phyloP scores from a whole-genome alignment of 2,329 filamentous ascomycete genomes.

The Colletotrichum tanaceti region DNA sequence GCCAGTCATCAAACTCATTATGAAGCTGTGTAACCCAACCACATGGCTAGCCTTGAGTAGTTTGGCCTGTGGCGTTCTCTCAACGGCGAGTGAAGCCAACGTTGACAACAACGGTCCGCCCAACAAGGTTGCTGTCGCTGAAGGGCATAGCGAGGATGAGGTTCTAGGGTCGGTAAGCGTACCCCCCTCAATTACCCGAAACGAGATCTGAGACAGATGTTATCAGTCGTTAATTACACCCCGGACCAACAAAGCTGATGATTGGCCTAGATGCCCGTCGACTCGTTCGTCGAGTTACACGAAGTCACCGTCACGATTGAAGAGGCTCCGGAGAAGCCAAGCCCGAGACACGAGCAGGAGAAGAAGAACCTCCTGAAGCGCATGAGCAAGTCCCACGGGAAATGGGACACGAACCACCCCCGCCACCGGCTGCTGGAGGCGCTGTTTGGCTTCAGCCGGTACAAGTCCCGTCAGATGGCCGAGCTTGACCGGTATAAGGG shows the following conservation, averaged over 20 bases:
- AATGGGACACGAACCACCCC: slow-evolving; percentile 52
- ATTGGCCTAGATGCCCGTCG: slow-evolving; percentile 18
- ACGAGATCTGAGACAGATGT: background rate
- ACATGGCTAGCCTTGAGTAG: background rate
- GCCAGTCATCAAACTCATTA: background rate
- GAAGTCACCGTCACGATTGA: slow-evolving; percentile 46
- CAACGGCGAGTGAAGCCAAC: background rate
- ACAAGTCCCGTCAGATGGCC: slow-evolving; percentile 49
- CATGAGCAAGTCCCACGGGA: slow-evolving; percentile 47
- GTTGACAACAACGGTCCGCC: too few relatives aligned
- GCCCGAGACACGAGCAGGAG: slow-evolving; percentile 47
- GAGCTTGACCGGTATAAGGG: slow-evolving; percentile 52
- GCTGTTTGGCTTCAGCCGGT: slow-evolving; percentile 52
- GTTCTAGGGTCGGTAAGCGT: slow-evolving; percentile 26
- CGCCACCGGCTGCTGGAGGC: slow-evolving; percentile 56
- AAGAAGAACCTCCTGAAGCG: slow-evolving; percentile 48
- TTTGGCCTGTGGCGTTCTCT: background rate
- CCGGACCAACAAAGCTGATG: background rate
- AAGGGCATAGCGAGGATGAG: background rate
- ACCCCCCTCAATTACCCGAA: background rate
- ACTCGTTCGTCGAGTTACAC: slow-evolving; percentile 44
- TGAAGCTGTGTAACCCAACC: slow-evolving; percentile 15
- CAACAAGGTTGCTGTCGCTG: background rate
- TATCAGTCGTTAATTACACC: background rate
- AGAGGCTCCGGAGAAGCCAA: slow-evolving; percentile 40